A percentile compares a stretch with the other conserved stretches of the same genome.
Conservation (phyloP, 1,284 basidiomycete species). For the Pisolithus thermaeus region DNA sequence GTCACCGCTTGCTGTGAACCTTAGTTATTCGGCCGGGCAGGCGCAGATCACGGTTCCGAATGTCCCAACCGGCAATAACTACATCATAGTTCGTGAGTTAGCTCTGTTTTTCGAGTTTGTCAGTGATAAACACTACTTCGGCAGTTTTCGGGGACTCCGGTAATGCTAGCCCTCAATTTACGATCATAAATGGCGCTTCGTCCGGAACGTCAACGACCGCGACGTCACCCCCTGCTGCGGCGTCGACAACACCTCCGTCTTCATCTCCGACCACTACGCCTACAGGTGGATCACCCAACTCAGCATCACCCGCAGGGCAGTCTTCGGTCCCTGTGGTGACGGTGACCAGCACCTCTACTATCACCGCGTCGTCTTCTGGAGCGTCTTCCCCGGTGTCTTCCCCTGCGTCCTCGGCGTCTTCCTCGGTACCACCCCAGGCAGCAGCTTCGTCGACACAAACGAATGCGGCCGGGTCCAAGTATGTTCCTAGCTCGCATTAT, state of each 20-base stretch:
- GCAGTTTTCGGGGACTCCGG: slow-evolving; percentile 39
- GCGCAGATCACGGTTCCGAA: slow-evolving; percentile 52
- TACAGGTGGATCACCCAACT: not conserved
- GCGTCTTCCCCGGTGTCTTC: too few relatives aligned
- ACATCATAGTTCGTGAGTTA: slow-evolving; percentile 44
- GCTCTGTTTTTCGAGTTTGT: not conserved
- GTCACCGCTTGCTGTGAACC: slow-evolving; percentile 49
- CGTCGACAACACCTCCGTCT: slow-evolving; percentile 10
- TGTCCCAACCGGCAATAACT: slow-evolving; percentile 37
- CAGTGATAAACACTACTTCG: slow-evolving; percentile 13
- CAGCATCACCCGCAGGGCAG: slow-evolving; percentile 1
- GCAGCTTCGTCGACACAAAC: slow-evolving; percentile 14
- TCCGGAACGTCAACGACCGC: slow-evolving; percentile 10
- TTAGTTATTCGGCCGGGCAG: slow-evolving; percentile 46
- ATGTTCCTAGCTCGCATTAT: slow-evolving; percentile 6
- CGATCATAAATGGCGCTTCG: slow-evolving; percentile 28
- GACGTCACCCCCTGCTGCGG: slow-evolving; percentile 4
- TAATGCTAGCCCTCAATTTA: slow-evolving; percentile 40
- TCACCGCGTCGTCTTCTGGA: not conserved
- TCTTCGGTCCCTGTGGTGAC: not conserved
- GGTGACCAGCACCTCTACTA: not conserved
- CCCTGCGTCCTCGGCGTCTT: not conserved
- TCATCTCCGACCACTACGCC: slow-evolving; percentile 7
- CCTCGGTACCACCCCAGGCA: slow-evolving; percentile 1
- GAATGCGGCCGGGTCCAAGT: slow-evolving; percentile 23